A percentile compares a stretch with the other conserved stretches of the same genome.
Evolutionary conservation across 345 rosid species (phyloP).

Genomic region (Bruguiera sexangula): DNA sequence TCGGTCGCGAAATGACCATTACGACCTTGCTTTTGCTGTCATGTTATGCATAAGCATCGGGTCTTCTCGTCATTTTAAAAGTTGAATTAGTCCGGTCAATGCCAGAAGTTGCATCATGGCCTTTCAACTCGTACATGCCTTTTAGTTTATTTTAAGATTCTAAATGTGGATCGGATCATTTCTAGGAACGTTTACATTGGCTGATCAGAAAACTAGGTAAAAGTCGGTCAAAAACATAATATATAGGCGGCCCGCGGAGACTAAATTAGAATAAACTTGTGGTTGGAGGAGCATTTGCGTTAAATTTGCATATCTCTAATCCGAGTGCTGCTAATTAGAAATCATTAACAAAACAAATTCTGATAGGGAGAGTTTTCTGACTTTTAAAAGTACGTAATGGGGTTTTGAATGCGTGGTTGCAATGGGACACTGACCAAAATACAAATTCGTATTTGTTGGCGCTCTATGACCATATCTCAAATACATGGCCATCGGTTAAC

Average conservation of each 20-base stretch:
- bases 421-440: not conserved
- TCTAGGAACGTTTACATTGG: not conserved
- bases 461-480: not conserved
- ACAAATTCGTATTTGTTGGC: not conserved
- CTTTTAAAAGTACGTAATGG: too few species aligned
- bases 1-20: conserved; percentile 13
- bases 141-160: not conserved
- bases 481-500: conserved; percentile 15
- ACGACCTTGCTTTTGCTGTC: not conserved
- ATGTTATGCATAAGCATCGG: conserved; percentile 5
- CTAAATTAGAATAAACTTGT: conserved; percentile 20
- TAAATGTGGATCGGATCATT: not conserved
- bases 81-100: not conserved
- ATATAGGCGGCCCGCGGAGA: not conserved
- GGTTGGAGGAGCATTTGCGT: conserved; percentile 21
- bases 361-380: conserved; percentile 12
- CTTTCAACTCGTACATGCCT: not conserved
- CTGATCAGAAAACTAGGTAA: not conserved
- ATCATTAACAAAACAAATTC: not conserved
- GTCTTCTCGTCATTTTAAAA: conserved; percentile 13
- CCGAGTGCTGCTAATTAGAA: conserved; percentile 11
- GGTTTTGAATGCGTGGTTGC: not conserved
- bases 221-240: conserved; percentile 20
- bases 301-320: conserved; percentile 16
- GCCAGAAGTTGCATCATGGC: conserved; percentile 1